phyloP scores from a whole-genome alignment of 2,329 filamentous ascomycete genomes.

The Penicillium sp. region DNA sequence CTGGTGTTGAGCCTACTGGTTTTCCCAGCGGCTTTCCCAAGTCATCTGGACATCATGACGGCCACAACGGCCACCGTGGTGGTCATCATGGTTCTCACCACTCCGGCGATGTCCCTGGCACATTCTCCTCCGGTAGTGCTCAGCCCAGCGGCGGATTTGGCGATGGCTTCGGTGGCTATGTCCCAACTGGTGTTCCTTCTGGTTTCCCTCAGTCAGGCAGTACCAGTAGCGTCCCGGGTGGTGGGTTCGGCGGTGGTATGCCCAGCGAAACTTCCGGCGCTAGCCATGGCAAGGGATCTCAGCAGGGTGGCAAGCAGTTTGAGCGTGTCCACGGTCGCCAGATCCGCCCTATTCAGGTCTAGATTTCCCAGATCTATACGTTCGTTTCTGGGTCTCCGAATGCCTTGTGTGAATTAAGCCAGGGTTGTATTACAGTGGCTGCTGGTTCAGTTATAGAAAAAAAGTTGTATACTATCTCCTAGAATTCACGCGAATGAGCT shows the following conservation, averaged over 20 bases:
- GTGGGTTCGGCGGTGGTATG: background rate
- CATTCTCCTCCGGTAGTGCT: background rate
- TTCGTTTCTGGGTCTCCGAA: constrained; percentile 4
- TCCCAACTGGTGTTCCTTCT: constrained; percentile 1
- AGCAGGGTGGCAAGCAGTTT: constrained; percentile 7
- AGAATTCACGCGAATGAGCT: constrained; percentile 3
- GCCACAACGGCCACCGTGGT: background rate
- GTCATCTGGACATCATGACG: background rate
- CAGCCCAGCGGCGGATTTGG: background rate
- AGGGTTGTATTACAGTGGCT: constrained; percentile 13
- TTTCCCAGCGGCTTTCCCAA: background rate
- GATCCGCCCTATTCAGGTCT: constrained; percentile 20
- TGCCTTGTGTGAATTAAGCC: constrained; percentile 12
- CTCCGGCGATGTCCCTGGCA: constrained; percentile 1
- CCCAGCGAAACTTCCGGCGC: constrained; percentile 5
- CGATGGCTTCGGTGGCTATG: no score
- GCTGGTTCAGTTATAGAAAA: constrained; percentile 21
- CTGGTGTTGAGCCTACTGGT: background rate
- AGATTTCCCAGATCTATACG: constrained; percentile 4
- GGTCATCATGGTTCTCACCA: background rate
- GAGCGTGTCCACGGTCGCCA: constrained; percentile 29
- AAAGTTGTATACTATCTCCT: background rate
- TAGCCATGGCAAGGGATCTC: constrained; percentile 1
- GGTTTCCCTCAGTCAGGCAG: background rate
- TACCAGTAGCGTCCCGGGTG: background rate